Conservation (phyloP, 305 asterid genomes). For the Solanum chacoense region DNA sequence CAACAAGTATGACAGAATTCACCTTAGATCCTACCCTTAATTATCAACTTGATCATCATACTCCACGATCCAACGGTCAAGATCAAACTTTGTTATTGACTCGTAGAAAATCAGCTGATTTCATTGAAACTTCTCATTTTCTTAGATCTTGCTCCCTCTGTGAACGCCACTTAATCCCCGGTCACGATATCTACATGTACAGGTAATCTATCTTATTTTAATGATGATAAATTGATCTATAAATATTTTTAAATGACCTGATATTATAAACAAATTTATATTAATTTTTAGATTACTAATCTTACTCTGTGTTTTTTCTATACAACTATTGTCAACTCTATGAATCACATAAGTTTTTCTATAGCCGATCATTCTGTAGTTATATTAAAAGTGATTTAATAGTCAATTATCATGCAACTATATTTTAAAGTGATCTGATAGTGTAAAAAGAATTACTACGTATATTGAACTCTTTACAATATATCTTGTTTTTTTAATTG, state of each 20-base stretch:
- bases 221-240: neutral
- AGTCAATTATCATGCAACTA: neutral
- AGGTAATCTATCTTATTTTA: conserved; percentile 19
- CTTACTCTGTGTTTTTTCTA: neutral
- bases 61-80: conserved; percentile 15
- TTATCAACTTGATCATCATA: neutral
- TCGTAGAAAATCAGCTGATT: conserved; percentile 54
- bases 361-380: neutral
- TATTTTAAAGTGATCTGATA: neutral
- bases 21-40: conserved; percentile 20
- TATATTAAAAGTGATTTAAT: neutral
- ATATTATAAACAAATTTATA: neutral
- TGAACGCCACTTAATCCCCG: conserved; percentile 54
- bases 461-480: neutral
- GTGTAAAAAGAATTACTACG: neutral
- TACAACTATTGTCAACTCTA: neutral
- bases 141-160: conserved; percentile 62
- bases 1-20: conserved; percentile 78
- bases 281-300: neutral
- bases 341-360: neutral
- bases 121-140: conserved; percentile 38
- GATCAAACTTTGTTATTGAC: conserved; percentile 13
- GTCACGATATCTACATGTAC: conserved; percentile 79
- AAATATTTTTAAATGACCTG: neutral
- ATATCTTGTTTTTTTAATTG: neutral